Percentiles rank a stretch among this genome's conserved stretches.
Evolutionary conservation across 2,329 filamentous ascomycete genomes (phyloP).

Genomic region (Curvularia hawaiiensis): DNA sequence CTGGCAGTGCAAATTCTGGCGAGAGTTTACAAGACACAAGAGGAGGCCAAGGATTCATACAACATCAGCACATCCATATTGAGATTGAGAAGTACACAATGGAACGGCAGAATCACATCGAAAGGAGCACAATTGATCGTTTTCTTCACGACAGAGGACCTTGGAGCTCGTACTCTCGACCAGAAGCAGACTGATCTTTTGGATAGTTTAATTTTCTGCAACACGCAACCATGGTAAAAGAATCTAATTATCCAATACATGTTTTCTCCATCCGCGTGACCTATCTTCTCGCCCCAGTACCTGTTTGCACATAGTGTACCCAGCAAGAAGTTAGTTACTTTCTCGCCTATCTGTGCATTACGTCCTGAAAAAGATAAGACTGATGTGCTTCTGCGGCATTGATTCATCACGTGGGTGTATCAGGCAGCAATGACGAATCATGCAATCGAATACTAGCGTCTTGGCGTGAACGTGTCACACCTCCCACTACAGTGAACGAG

Average conservation of each 20-base stretch:
- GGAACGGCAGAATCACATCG: neutral
- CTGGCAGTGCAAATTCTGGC: conserved; percentile 3
- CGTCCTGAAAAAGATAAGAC: neutral
- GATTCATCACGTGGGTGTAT: neutral
- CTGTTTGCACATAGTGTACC: neutral
- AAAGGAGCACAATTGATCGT: conserved; percentile 11
- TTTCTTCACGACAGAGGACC: conserved; percentile 19
- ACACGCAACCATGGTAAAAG: neutral
- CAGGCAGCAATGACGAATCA: conserved; percentile 9
- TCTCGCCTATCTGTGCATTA: neutral
- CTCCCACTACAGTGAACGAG: conserved; percentile 11
- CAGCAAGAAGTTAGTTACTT: too few species aligned
- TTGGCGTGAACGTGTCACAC: conserved; percentile 19
- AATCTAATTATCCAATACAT: neutral
- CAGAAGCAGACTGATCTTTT: neutral
- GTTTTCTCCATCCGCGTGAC: neutral
- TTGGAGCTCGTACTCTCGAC: conserved; percentile 8
- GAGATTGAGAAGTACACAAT: neutral
- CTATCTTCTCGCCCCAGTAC: neutral
- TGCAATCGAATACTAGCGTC: conserved; percentile 11
- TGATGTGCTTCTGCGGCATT: neutral
- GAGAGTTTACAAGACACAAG: neutral
- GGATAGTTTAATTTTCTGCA: neutral
- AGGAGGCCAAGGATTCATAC: conserved; percentile 2
- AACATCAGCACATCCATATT: neutral